Evolutionary conservation across 306 rosid genomes (phyloP).

Genomic region (Hylodesmum podocarpum): DNA sequence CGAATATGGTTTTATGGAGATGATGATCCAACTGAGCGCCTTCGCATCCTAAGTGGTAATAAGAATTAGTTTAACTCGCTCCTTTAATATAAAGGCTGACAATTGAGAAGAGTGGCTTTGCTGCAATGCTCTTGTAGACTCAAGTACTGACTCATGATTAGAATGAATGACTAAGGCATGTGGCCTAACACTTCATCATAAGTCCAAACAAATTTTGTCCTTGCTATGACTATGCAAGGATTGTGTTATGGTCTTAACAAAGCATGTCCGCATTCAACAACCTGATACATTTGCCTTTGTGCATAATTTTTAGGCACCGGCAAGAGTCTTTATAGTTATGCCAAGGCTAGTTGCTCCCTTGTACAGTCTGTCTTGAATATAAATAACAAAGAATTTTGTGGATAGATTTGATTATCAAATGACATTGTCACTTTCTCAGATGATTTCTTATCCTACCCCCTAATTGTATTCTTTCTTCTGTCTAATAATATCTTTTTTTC

Average conservation of each 20-base stretch:
- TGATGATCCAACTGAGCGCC: constrained; percentile 91
- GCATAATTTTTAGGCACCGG: constrained; percentile 19
- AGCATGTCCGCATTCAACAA: constrained; percentile 3
- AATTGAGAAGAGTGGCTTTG: not conserved
- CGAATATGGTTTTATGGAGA: constrained; percentile 99
- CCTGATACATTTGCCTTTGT: not conserved
- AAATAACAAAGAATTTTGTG: not conserved
- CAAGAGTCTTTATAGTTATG: not conserved
- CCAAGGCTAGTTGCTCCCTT: not conserved
- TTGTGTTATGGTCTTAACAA: constrained; percentile 15
- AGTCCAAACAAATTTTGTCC: not conserved
- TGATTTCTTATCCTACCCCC: not conserved
- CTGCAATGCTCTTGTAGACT: constrained; percentile 6
- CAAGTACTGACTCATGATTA: constrained; percentile 1
- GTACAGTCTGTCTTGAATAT: constrained; percentile 3
- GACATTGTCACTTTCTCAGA: not conserved
- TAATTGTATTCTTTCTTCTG: not conserved
- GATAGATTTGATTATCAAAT: constrained; percentile 10
- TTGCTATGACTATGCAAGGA: constrained; percentile 13
- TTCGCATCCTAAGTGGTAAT: constrained; percentile 80
- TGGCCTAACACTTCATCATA: not conserved
- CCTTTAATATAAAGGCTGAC: constrained; percentile 20
- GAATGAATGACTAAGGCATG: constrained; percentile 8
- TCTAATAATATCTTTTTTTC: not conserved
- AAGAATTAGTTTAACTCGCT: constrained; percentile 7